Evolutionary conservation across 2,329 filamentous ascomycete species (phyloP), one percentile per base, ranked within the genome.

Genomic region (Paracoccidioides lutzii): DNA sequence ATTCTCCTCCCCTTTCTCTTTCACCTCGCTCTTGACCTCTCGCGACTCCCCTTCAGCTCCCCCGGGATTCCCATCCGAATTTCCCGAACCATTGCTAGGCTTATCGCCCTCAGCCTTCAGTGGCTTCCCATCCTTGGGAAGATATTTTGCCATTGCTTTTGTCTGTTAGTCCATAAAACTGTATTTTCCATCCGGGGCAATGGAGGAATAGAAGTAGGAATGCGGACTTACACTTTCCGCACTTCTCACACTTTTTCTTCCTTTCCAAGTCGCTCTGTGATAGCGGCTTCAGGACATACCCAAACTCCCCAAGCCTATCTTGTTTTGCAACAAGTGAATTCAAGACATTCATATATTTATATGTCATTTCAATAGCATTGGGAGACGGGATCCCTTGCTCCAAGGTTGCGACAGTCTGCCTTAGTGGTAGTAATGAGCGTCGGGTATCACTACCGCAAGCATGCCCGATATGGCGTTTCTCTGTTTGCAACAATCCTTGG

Each of bases 261-360:
- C 44, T 32, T 50, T 58, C 56, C n/a, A 61, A 55, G 40, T 62
- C 46, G 2, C 8, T 15, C 8, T n/a, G 37, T 2, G 55, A 52
- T 10, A 63, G 58, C 14, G 57, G 58, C 22, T 62, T 45, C 22
- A 55, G 30, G 3, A 61, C 50, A 51, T 63, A 63, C 10, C 59
- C 58, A 54, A 30, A 51, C 4, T 53, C 53, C 35, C 46, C 33
- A 46, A 63, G 41, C 40, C 45, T 53, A 38, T 53, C 44, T 40
- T 43, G 38, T 9, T 43, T 57, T 33, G 59, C 43, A 41, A 59
- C 58, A 14, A 63, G 52, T 1, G 58, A 51, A 22, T 55, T 59
- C 38, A 63, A 41, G 10, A 54, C 48, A 10, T 57, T 53, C 30
- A 62, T 12, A 22, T 55, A 50, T 4, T 54, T 37, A 6, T n/a